A percentile compares a stretch with the other conserved stretches of the same genome.
These are phyloP conservation scores for Scheffersomyces quercinus DNA, from an alignment of 1,139 yeast species.

Conservation along the genomic window DNA sequence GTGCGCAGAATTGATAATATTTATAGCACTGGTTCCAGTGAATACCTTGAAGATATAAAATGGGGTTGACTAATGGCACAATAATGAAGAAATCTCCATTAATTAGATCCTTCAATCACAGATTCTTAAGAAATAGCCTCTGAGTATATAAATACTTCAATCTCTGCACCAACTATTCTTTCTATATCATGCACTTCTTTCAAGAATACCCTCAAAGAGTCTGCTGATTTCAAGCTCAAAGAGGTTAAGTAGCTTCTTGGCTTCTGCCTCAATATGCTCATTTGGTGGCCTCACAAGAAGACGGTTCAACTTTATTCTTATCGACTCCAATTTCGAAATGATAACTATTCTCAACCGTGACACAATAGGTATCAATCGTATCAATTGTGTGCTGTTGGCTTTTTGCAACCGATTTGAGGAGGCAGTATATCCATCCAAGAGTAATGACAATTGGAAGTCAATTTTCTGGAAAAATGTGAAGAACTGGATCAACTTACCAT, in stretches of 20 bases:
- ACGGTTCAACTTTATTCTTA: slow-evolving; percentile 8
- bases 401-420: slow-evolving; percentile 6
- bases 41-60: no score
- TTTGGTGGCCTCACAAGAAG: background rate
- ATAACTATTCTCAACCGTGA: slow-evolving; percentile 41
- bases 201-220: slow-evolving; percentile 42
- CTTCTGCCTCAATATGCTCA: background rate
- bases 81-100: no score
- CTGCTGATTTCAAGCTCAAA: slow-evolving; percentile 39
- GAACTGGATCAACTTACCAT: slow-evolving; percentile 22
- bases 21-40: no score
- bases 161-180: no score
- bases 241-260: slow-evolving; percentile 17
- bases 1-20: no score
- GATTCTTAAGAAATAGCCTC: no score
- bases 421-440: slow-evolving; percentile 39
- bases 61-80: no score
- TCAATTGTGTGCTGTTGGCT: slow-evolving; percentile 41
- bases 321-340: slow-evolving; percentile 11
- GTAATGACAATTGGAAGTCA: slow-evolving; percentile 42
- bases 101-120: no score
- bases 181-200: slow-evolving; percentile 15
- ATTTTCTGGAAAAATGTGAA: slow-evolving; percentile 43
- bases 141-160: no score
- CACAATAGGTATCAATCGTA: slow-evolving; percentile 48